Conservation (phyloP, 2,329 filamentous ascomycete genomes). For the Elsinoe necatrix region DNA sequence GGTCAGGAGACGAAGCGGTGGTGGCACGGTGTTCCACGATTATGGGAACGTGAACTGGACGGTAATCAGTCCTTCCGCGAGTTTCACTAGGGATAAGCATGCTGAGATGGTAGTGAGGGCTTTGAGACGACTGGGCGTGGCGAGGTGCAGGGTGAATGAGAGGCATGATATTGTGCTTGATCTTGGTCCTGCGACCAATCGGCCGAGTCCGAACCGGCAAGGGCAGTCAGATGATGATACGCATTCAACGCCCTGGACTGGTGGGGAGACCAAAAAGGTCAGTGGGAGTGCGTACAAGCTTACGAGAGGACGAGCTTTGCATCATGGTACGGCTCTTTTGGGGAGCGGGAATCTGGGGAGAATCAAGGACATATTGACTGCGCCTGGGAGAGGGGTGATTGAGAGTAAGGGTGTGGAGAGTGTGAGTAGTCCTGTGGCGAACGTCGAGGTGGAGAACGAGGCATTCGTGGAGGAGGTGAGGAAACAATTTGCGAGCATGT, state of each 20-base stretch:
- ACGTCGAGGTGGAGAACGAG: slow-evolving; percentile 54
- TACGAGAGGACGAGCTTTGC: slow-evolving; percentile 68
- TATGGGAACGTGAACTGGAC: slow-evolving; percentile 89
- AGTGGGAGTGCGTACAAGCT: slow-evolving; percentile 95
- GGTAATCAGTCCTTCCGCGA: slow-evolving; percentile 69
- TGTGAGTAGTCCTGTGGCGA: slow-evolving; percentile 74
- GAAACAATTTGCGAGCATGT: slow-evolving; percentile 57
- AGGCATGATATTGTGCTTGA: slow-evolving; percentile 88
- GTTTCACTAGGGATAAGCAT: slow-evolving; percentile 77
- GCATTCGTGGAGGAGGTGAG: slow-evolving; percentile 41
- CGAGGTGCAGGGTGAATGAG: slow-evolving; percentile 66
- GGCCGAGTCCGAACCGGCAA: neutral
- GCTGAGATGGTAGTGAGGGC: slow-evolving; percentile 90
- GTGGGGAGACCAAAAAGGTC: slow-evolving; percentile 51
- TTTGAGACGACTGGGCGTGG: slow-evolving; percentile 51
- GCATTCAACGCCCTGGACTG: slow-evolving; percentile 38
- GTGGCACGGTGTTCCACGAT: slow-evolving; percentile 92
- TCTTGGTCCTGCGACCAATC: slow-evolving; percentile 27
- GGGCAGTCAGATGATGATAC: slow-evolving; percentile 28
- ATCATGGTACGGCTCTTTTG: slow-evolving; percentile 87
- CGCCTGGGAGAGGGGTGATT: slow-evolving; percentile 69
- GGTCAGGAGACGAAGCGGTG: slow-evolving; percentile 77
- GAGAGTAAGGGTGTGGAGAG: slow-evolving; percentile 82
- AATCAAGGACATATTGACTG: slow-evolving; percentile 63
- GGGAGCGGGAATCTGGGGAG: slow-evolving; percentile 62